Evolutionary conservation across 257 asterid genomes (phyloP), one percentile per base, ranked within the genome.

Genomic region (Solanum dulcamara): DNA sequence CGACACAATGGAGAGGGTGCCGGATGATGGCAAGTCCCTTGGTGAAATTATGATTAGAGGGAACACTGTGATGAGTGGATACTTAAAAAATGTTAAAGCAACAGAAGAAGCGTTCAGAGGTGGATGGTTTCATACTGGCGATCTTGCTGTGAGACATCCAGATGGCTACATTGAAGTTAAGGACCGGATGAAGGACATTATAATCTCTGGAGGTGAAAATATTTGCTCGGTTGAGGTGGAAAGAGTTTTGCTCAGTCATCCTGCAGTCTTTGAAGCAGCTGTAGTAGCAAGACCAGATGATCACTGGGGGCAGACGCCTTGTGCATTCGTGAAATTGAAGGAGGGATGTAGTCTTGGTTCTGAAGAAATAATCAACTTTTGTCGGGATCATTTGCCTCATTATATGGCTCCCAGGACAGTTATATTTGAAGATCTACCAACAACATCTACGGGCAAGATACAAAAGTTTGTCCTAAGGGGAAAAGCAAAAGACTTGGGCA

Each of bases 281-380:
- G 91, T 89, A 18, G 91, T 87, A 24, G 91, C 86, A 11, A 84
- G 90, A 74, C 91, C 90, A 26, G 91, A 89, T 87, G 50, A 86
- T 67, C 90, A 89, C 67, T 89, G 91, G 91, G 91, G 91, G 28
- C 91, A 89, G 83, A 89, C 90, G 3, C 89, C 90, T 9, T 87
- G 91, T 62, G 91, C 91, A 20, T 89, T 89, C 40, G 90, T 89
- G 72, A 89, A 83, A 84, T 81, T 87, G 85, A 87, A 89, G 83
- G 88, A 89, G 38, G 91, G 90, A 62, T 85, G 40, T 59, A 64
- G 50, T 7, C 86, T 42, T 44, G 81, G 60, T 20, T 72, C 86
- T 83, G 80, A 85, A 80, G 91, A 87, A 3, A 80, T 89, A 40
- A 87, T 87, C 32, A 46, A 77, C 64, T 89, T 85, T 55, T 89